These are phyloP conservation scores for Aaosphaeria arxii DNA, from an alignment of 2,329 filamentous ascomycete genomes.

Conservation along the genomic window DNA sequence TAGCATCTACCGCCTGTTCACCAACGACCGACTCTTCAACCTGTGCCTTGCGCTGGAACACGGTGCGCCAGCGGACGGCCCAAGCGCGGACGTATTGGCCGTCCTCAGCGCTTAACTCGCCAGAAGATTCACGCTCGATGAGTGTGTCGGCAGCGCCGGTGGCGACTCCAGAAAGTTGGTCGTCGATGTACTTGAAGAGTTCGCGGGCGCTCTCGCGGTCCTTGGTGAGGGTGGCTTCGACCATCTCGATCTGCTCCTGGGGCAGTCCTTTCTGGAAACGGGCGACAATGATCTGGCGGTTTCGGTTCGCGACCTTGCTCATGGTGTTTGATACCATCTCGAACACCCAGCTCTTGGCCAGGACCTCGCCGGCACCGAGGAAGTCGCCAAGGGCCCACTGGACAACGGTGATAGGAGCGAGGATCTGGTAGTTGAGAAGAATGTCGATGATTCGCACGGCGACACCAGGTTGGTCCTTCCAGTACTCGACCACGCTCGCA, in stretches of 20 bases:
- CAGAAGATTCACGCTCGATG: conserved; percentile 65
- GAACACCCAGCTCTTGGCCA: conserved; percentile 75
- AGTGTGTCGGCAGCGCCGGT: conserved; percentile 70
- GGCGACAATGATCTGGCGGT: conserved; percentile 73
- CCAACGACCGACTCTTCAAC: conserved; percentile 76
- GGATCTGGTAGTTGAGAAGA: conserved; percentile 92
- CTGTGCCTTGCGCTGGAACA: conserved; percentile 76
- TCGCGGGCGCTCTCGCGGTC: conserved; percentile 74
- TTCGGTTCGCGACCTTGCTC: conserved; percentile 81
- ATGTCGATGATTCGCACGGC: conserved; percentile 94
- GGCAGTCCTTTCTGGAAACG: conserved; percentile 56
- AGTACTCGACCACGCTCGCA: conserved; percentile 85
- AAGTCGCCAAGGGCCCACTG: conserved; percentile 81
- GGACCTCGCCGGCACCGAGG: conserved; percentile 61
- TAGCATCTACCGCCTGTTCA: conserved; percentile 52
- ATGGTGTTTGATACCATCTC: conserved; percentile 90
- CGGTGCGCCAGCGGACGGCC: conserved; percentile 82
- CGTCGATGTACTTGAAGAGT: conserved; percentile 78
- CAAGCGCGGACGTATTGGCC: conserved; percentile 69
- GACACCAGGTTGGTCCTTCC: conserved; percentile 87
- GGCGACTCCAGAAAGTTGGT: conserved; percentile 71
- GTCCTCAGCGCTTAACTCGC: conserved; percentile 37
- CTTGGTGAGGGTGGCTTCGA: conserved; percentile 64
- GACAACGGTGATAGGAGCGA: conserved; percentile 80
- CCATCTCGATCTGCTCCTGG: conserved; percentile 56